A percentile compares a stretch with the other conserved stretches of the same genome.
These are phyloP conservation scores for Aspergillus ellipticus DNA, from an alignment of 495 filamentous ascomycete species.

Conservation along the genomic window DNA sequence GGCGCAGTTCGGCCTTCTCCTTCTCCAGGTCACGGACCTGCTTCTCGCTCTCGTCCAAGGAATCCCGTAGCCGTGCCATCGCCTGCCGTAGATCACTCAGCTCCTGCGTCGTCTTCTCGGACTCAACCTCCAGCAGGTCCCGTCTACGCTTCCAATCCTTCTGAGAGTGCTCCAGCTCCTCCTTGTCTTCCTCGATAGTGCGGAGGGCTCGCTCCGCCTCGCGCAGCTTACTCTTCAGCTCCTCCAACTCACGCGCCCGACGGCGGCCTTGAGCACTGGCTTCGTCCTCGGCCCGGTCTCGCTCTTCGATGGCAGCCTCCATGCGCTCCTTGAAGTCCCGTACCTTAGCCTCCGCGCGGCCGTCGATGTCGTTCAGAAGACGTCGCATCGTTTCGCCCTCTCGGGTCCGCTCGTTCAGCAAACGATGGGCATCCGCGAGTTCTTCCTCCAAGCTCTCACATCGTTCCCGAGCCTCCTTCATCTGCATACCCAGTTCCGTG, in stretches of 20 bases:
- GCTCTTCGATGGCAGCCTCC: slow-evolving; percentile 84
- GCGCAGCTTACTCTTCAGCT: slow-evolving; percentile 70
- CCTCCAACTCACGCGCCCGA: slow-evolving; percentile 79
- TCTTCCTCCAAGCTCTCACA: slow-evolving; percentile 92
- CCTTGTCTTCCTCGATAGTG: slow-evolving; percentile 61
- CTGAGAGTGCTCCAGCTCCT: slow-evolving; percentile 65
- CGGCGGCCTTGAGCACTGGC: slow-evolving; percentile 70
- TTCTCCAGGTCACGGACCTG: slow-evolving; percentile 77
- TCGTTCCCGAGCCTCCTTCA: slow-evolving; percentile 82
- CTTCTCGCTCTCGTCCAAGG: slow-evolving; percentile 82
- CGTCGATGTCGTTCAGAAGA: slow-evolving; percentile 80
- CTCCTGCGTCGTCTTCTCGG: slow-evolving; percentile 66
- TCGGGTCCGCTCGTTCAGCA: slow-evolving; percentile 87
- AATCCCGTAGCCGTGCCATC: slow-evolving; percentile 72
- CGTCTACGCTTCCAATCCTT: slow-evolving; percentile 69
- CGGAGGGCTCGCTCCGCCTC: slow-evolving; percentile 77
- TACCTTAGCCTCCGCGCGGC: slow-evolving; percentile 70
- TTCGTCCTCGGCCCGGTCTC: slow-evolving; percentile 90
- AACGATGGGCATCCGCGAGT: slow-evolving; percentile 77
- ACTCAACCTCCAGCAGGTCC: slow-evolving; percentile 67
- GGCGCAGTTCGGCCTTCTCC: slow-evolving; percentile 71
- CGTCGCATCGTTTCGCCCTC: slow-evolving; percentile 95
- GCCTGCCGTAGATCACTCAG: slow-evolving; percentile 69
- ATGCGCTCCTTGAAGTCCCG: slow-evolving; percentile 87
- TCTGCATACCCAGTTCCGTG: slow-evolving; percentile 82